Percentiles rank a stretch among this genome's conserved stretches.
Evolutionary conservation across 163 green algal species (phyloP).

Genomic region (Volvox carteri): DNA sequence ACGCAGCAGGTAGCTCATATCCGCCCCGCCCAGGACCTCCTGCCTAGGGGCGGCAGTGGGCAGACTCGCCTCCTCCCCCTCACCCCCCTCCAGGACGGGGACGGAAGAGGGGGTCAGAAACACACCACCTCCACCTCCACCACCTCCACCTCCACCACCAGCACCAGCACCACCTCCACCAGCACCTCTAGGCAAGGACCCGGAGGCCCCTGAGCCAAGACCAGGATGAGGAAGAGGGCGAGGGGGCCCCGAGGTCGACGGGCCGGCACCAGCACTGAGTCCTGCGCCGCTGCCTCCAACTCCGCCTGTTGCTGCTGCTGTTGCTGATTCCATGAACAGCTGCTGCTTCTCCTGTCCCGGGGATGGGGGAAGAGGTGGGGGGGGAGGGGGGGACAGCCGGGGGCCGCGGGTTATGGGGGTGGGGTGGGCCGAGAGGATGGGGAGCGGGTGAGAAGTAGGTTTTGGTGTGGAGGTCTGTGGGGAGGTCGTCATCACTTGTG

Average conservation of each 20-base stretch:
- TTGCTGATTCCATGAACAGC: conserved; percentile 39
- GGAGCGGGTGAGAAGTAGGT: neutral
- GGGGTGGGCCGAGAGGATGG: neutral
- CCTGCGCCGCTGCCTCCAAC: neutral
- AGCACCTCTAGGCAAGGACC: no score
- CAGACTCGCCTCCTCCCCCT: conserved; percentile 43
- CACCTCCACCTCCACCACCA: conserved; percentile 5
- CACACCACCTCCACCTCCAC: neutral
- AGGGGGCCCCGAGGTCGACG: neutral
- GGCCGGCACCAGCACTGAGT: neutral
- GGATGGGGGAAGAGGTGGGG: conserved; percentile 9
- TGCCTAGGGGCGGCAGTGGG: conserved; percentile 45
- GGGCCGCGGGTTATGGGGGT: neutral
- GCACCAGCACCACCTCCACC: neutral
- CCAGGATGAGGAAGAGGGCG: no score
- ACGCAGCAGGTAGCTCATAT: conserved; percentile 61
- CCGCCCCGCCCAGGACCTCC: conserved; percentile 50
- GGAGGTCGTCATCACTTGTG: neutral
- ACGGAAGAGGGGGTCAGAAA: conserved; percentile 30
- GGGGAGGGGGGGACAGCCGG: neutral
- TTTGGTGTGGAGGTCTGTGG: neutral
- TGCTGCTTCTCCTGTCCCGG: conserved; percentile 60
- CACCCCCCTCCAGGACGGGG: conserved; percentile 34
- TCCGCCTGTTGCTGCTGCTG: neutral
- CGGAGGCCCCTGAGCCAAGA: no score